Percentiles rank a stretch among this genome's conserved stretches.
Evolutionary conservation across 2,329 filamentous ascomycete species (phyloP).

Genomic region (Cytospora piceicola): DNA sequence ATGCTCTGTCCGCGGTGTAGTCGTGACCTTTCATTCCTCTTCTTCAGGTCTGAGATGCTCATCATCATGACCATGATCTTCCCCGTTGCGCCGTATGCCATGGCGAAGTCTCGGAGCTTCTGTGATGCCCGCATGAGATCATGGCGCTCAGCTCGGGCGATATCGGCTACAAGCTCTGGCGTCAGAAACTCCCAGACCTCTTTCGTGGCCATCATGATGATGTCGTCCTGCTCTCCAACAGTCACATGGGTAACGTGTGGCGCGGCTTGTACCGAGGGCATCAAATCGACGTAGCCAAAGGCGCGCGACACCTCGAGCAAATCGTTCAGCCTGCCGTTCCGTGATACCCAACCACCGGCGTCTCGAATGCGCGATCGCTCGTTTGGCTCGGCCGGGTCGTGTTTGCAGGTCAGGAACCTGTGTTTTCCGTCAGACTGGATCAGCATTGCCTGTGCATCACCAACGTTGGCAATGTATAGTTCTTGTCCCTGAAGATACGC

Average conservation of each 20-base stretch:
- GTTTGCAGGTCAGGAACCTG: constrained; percentile 83
- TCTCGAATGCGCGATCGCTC: constrained; percentile 91
- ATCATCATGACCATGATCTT: constrained; percentile 99
- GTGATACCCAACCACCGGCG: constrained; percentile 92
- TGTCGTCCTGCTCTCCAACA: constrained; percentile 87
- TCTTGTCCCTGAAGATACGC: constrained; percentile 89
- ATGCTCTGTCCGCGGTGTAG: constrained; percentile 78
- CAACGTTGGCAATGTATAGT: constrained; percentile 92
- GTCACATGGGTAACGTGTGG: constrained; percentile 80
- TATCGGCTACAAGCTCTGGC: constrained; percentile 87
- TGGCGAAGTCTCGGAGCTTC: constrained; percentile 90
- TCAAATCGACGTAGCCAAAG: constrained; percentile 91
- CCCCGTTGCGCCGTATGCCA: constrained; percentile 88
- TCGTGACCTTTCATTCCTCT: constrained; percentile 74
- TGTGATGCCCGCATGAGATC: constrained; percentile 96
- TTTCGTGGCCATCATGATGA: constrained; percentile 86
- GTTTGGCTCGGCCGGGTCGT: constrained; percentile 84
- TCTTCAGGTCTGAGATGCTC: constrained; percentile 87
- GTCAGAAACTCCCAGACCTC: constrained; percentile 96
- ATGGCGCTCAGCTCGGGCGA: constrained; percentile 81
- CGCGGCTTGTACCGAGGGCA: constrained; percentile 90
- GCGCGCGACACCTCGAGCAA: constrained; percentile 87
- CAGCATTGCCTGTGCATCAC: constrained; percentile 92
- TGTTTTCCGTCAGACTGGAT: constrained; percentile 87
- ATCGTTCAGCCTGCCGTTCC: constrained; percentile 93